phyloP scores from a whole-genome alignment of 2,329 filamentous ascomycete genomes.

The Plenodomus biglobosus region DNA sequence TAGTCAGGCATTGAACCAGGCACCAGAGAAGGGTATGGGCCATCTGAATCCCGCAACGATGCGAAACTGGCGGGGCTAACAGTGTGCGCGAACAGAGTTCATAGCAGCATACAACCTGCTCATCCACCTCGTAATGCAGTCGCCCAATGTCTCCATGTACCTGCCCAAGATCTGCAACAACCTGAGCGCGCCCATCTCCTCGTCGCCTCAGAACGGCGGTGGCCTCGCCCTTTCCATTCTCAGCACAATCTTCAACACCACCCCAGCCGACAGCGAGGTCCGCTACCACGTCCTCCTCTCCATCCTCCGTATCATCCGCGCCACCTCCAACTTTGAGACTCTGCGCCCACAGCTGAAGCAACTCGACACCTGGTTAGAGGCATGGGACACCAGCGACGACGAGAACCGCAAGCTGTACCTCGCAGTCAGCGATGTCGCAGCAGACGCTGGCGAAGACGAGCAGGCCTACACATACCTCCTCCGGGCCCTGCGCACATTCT shows the following conservation, averaged over 20 bases:
- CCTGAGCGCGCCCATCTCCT: slow-evolving; percentile 78
- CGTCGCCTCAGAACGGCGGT: slow-evolving; percentile 80
- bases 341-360: slow-evolving; percentile 81
- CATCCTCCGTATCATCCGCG: slow-evolving; percentile 80
- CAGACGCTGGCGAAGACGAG: slow-evolving; percentile 74
- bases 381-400: slow-evolving; percentile 81
- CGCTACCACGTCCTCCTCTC: slow-evolving; percentile 90
- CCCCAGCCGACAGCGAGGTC: slow-evolving; percentile 65
- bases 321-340: slow-evolving; percentile 70
- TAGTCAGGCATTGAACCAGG: slow-evolving; percentile 73
- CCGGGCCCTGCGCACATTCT: slow-evolving; percentile 76
- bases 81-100: slow-evolving; percentile 64
- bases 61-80: slow-evolving; percentile 26
- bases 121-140: slow-evolving; percentile 87
- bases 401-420: slow-evolving; percentile 83
- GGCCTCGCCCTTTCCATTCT: slow-evolving; percentile 87
- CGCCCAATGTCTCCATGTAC: slow-evolving; percentile 80
- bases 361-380: slow-evolving; percentile 76
- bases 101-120: slow-evolving; percentile 95
- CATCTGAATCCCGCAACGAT: too few relatives aligned
- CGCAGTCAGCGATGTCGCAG: slow-evolving; percentile 77
- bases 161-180: slow-evolving; percentile 87
- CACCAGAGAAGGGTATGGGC: slow-evolving; percentile 76
- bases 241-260: slow-evolving; percentile 97
- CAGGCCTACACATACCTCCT: slow-evolving; percentile 73